Evolutionary conservation across 352 stramenopile genomes (phyloP), one percentile per base, ranked within the genome.

Genomic region (Pythium plurisporium): DNA sequence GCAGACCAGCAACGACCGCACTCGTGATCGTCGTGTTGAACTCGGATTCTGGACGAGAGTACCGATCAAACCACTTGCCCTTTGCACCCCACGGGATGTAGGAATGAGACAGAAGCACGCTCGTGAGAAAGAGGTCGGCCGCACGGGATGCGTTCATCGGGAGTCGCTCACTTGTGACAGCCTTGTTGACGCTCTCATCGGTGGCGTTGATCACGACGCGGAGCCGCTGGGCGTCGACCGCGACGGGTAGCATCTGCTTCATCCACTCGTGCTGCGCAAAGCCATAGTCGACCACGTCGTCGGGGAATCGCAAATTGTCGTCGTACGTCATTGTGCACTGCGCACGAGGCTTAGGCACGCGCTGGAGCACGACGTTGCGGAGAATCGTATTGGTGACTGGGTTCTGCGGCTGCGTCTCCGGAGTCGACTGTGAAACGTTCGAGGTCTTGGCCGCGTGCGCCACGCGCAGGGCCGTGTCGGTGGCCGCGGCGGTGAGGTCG

Each of bases 71-170:
- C 10, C 26, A 51, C 26, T 0, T 37, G 17, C 4, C 5, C n/a
- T n/a, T n/a, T n/a, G n/a, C n/a, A n/a, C n/a, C n/a, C n/a, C n/a
- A 55, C 23, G 23, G 48, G 4, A 45, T 55, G 48, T 55, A 45
- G 31, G 9, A 30, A 2, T 22, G 1, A 0, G 26, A 37, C 22
- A 51, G 11, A 4, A 51, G 17, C 22, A n/a, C 12, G 5, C 15
- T 25, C 3, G 25, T 20, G 10, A 45, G 4, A 14, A 53, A 30
- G 4, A 42, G 23, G 11, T 55, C 48, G 5, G 48, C 48, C 1
- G 31, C 48, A 6, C 17, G 20, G 22, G 48, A 55, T 2, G 34
- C 48, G 19, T 45, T 45, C 31, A 45, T 45, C 0, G 31, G 48
- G 2, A 55, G 25, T 10, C 36, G 20, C n/a, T n/a, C n/a, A n/a